Conservation (phyloP, 2,329 filamentous ascomycete genomes). For the Pseudocercospora eumusae region DNA sequence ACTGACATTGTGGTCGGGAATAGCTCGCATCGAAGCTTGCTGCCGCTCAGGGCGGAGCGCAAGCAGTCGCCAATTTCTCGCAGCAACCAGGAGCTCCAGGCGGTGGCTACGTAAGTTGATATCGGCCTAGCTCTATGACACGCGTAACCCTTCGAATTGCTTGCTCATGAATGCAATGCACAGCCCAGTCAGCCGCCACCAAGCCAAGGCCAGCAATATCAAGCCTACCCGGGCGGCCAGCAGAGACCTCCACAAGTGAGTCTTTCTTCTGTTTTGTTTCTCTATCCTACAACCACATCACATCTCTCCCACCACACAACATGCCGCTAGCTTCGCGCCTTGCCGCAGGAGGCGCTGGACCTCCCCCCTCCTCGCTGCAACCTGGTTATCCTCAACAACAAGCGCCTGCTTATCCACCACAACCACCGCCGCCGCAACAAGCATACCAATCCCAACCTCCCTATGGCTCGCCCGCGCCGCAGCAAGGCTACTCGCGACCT, state of each 20-base stretch:
- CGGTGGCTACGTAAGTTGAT: slow-evolving; percentile 57
- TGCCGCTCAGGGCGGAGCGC: slow-evolving; percentile 42
- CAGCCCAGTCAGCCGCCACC: slow-evolving; percentile 33
- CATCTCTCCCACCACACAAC: slow-evolving; percentile 11
- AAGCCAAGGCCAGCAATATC: slow-evolving; percentile 48
- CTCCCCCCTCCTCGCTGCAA: slow-evolving; percentile 48
- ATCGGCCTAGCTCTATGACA: slow-evolving; percentile 17
- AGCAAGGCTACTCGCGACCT: slow-evolving; percentile 43
- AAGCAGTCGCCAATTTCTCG: slow-evolving; percentile 32
- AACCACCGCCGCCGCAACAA: slow-evolving; percentile 22
- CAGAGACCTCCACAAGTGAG: slow-evolving; percentile 31
- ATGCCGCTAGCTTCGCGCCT: slow-evolving; percentile 38
- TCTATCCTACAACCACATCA: slow-evolving; percentile 10
- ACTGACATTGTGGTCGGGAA: slow-evolving; percentile 3
- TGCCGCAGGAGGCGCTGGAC: slow-evolving; percentile 30
- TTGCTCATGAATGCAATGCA: slow-evolving; percentile 26
- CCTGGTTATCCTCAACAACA: slow-evolving; percentile 35
- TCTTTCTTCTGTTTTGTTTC: slow-evolving; percentile 26
- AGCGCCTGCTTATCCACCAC: slow-evolving; percentile 17
- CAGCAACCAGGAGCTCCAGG: slow-evolving; percentile 24
- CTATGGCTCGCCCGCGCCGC: slow-evolving; percentile 40
- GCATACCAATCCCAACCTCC: slow-evolving; percentile 24
- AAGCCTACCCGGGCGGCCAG: slow-evolving; percentile 47
- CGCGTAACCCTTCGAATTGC: slow-evolving; percentile 19
- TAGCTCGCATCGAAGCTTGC: slow-evolving; percentile 53